Percentiles rank a stretch among this genome's conserved stretches.
Conservation (phyloP, 1,284 basidiomycete species). For the Sphaerobolus stellatus region DNA sequence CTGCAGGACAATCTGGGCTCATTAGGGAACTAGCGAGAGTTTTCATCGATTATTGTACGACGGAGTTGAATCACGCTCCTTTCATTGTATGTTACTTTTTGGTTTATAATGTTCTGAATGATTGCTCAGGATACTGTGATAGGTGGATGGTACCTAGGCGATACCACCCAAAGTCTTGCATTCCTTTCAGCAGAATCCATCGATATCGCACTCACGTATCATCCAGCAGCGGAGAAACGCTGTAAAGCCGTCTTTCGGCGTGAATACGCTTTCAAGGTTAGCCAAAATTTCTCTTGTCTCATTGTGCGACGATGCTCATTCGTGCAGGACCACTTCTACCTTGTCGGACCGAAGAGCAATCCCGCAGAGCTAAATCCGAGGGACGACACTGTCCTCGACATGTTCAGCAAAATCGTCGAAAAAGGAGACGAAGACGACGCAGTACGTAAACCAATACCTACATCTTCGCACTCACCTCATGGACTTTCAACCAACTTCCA, state of each 20-base stretch:
- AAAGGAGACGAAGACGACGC: constrained; percentile 36
- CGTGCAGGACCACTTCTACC: constrained; percentile 39
- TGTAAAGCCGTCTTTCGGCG: constrained; percentile 31
- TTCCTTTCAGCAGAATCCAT: constrained; percentile 38
- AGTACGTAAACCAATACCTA: background rate
- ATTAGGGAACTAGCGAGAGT: constrained; percentile 44
- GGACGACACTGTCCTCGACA: constrained; percentile 35
- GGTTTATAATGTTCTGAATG: too few relatives aligned
- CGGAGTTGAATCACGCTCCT: constrained; percentile 23
- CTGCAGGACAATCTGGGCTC: constrained; percentile 49
- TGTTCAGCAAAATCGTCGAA: constrained; percentile 45
- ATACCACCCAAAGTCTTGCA: constrained; percentile 46
- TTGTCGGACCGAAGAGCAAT: constrained; percentile 36
- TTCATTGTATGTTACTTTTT: too few relatives aligned
- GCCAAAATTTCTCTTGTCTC: constrained; percentile 21
- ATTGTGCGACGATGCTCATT: background rate
- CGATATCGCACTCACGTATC: constrained; percentile 51
- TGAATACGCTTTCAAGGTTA: constrained; percentile 42
- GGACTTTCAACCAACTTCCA: constrained; percentile 11
- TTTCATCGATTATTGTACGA: constrained; percentile 41
- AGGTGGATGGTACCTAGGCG: constrained; percentile 52
- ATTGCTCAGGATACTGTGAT: constrained; percentile 19
- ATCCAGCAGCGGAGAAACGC: constrained; percentile 45
- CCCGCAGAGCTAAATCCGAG: constrained; percentile 32
- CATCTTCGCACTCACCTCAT: constrained; percentile 9